These are phyloP conservation scores for Viridothelium virens DNA, from an alignment of 495 filamentous ascomycete species.

Conservation along the genomic window DNA sequence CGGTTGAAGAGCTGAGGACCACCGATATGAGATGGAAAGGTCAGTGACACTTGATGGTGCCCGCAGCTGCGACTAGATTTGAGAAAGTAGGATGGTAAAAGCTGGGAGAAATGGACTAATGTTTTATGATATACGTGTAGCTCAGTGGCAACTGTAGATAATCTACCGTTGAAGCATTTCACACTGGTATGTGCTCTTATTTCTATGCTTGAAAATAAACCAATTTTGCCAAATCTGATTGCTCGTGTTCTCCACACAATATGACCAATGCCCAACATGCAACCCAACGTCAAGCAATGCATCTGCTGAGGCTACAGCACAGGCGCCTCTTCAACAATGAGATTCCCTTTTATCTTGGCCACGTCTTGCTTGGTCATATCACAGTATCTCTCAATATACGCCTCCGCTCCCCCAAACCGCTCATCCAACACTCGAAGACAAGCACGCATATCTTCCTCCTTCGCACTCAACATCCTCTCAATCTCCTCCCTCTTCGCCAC, in stretches of 20 bases:
- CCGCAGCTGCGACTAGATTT: background rate
- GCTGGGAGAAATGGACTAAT: background rate
- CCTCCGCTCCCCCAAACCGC: constrained; percentile 49
- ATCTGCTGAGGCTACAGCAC: background rate
- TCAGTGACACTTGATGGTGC: background rate
- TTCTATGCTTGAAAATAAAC: too few species aligned
- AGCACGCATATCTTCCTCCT: constrained; percentile 42
- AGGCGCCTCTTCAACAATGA: constrained; percentile 19
- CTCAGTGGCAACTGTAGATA: too few species aligned
- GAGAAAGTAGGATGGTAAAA: background rate
- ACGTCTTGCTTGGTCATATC: constrained; percentile 47
- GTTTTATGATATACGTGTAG: too few species aligned
- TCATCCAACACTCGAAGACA: constrained; percentile 45
- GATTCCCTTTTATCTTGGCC: constrained; percentile 41
- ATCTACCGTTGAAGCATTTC: too few species aligned
- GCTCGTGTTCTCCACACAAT: background rate
- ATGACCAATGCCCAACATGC: too few species aligned
- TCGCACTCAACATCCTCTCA: constrained; percentile 20
- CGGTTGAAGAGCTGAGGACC: background rate
- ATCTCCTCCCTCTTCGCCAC: constrained; percentile 17
- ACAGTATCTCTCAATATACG: constrained; percentile 46
- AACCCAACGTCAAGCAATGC: background rate
- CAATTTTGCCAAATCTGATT: background rate
- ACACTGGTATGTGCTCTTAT: too few species aligned
- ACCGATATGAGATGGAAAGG: background rate